phyloP scores from a whole-genome alignment of 2,329 filamentous ascomycete genomes.

The Pezizomycotina sp. region DNA sequence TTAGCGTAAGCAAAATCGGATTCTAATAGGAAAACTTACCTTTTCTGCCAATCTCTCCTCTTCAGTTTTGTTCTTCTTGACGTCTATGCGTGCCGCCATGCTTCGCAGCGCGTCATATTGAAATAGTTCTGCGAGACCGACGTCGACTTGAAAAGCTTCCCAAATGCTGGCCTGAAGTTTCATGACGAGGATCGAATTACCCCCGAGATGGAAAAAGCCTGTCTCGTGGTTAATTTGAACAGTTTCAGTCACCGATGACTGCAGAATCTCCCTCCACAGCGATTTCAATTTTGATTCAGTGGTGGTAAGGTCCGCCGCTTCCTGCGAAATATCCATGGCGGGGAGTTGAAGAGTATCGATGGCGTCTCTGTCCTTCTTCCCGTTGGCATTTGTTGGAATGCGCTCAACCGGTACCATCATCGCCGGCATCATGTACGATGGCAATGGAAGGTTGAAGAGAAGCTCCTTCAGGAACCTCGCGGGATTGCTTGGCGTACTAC shows the following conservation, averaged over 20 bases:
- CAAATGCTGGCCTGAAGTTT: conserved; percentile 6
- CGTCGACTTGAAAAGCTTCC: conserved; percentile 1
- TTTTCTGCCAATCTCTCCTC: conserved; percentile 8
- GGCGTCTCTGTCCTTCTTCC: conserved; percentile 4
- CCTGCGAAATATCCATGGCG: neutral
- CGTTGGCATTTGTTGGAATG: conserved; percentile 6
- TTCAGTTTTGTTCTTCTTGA: conserved; percentile 5
- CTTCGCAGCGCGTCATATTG: conserved; percentile 5
- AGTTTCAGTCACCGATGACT: neutral
- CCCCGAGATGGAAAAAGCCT: conserved; percentile 9
- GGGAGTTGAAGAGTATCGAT: conserved; percentile 2
- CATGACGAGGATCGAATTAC: conserved; percentile 7
- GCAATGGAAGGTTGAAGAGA: conserved; percentile 2
- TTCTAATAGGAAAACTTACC: conserved; percentile 2
- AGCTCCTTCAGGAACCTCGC: neutral
- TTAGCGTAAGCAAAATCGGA: conserved; percentile 1
- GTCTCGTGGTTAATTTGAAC: conserved; percentile 6
- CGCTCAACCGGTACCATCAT: conserved; percentile 4
- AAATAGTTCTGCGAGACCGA: conserved; percentile 10
- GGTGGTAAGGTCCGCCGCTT: conserved; percentile 2
- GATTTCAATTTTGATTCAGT: conserved; percentile 5
- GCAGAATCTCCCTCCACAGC: conserved; percentile 3
- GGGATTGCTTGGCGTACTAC: conserved; percentile 6
- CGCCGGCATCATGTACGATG: conserved; percentile 2
- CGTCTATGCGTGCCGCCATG: conserved; percentile 7